Evolutionary conservation across 257 asterid genomes (phyloP).

Genomic region (Solanum neorickii): DNA sequence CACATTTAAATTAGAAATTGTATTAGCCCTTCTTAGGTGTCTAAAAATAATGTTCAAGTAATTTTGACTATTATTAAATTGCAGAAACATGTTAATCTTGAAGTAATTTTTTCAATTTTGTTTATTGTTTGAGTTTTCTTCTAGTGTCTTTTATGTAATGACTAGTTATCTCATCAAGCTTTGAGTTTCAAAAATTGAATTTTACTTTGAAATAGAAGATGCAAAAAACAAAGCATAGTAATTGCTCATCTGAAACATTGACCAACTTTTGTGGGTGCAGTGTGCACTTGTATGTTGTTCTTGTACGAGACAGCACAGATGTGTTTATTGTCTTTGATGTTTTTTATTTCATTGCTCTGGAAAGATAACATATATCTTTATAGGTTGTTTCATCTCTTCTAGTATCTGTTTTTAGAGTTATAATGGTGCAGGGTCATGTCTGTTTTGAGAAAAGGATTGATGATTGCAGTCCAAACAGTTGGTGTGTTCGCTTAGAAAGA

Average conservation of each 20-base stretch:
- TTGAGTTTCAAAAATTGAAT: neutral
- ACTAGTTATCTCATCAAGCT: neutral
- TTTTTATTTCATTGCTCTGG: neutral
- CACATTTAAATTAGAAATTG: neutral
- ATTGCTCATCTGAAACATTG: neutral
- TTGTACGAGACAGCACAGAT: neutral
- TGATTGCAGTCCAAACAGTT: neutral
- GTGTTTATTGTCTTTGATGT: neutral
- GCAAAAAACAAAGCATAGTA: neutral
- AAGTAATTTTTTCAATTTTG: neutral
- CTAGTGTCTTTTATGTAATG: neutral
- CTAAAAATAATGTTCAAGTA: neutral
- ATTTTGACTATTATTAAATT: neutral
- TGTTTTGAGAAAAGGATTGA: neutral
- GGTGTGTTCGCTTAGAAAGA: neutral
- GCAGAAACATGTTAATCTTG: neutral
- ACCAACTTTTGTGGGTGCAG: neutral
- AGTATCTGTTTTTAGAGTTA: neutral
- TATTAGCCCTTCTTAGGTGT: neutral
- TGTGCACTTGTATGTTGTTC: neutral
- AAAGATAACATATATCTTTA: neutral
- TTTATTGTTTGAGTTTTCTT: neutral
- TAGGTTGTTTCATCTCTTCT: neutral
- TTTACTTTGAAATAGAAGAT: neutral
- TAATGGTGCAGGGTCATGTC: neutral